Evolutionary conservation across 1,139 yeast species (phyloP), one percentile per base, ranked within the genome.

Genomic region (Nakaseomyces sp.): DNA sequence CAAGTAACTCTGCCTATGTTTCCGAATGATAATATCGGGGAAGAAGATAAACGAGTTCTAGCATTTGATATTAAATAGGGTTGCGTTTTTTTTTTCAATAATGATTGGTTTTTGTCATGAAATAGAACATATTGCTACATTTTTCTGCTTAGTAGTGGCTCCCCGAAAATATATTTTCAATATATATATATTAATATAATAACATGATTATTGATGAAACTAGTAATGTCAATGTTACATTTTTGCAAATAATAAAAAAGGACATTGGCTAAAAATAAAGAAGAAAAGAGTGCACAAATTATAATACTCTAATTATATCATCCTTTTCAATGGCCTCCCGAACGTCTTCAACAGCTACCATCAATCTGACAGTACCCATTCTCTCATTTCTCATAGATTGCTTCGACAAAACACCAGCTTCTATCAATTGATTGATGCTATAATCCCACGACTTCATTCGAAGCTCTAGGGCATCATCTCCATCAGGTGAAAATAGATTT

Each of bases 371-470:
- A 47, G 76, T 64, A 28, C 79, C 72, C 46, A 77, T 67, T 45
- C 95, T 70, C 55, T 86, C 94, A 26, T 88, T 81, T 43, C 74
- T 73, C 47, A 76, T 68, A 44, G 74, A 74, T 57, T 85, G 94
- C 54, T 77, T 80, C 3, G 77, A 68, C 2, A 91, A 54, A 15
- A 89, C 67, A 0, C 97, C 97, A 39, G 79, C 79, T 49, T 87
- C 96, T 6, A 77, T 76, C 44, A 91, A 67, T 53, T 86, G 94
- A 42, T 73, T 70, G 2, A 68, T 49, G 3, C 64, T 44, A 40
- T 51, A 63, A 41, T 66, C 69, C 65, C 65, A 61, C 1, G 65
- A 60, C 30, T 55, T 45, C 7, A 62, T 55, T 37, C 65, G 53
- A 32, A 61, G 46, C 45, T 59, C 62, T 19, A 49, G 55, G n/a